Evolutionary conservation across 2,329 filamentous ascomycete species (phyloP), one percentile per base, ranked within the genome.

Genomic region (Verticillium longisporum): DNA sequence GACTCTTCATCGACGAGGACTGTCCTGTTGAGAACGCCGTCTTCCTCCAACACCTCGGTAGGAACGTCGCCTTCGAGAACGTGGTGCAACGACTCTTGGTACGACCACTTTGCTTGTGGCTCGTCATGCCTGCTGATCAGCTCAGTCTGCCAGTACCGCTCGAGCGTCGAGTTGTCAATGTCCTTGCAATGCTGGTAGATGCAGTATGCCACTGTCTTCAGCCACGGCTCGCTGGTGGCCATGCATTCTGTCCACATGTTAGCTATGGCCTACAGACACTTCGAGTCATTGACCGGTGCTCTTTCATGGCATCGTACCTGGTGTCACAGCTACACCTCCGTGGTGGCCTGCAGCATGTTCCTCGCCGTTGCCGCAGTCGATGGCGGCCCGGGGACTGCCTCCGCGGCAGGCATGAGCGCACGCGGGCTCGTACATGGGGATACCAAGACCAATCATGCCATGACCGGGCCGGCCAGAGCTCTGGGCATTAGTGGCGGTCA

Each of bases 341-440:
- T 58, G 56, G 32, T 58, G 56, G 10, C 56, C 56, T 34, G 56
- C 56, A 33, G 56, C 56, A 33, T 58, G 56, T n/a, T 58, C 38
- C 26, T 58, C 37, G 21, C 56, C 56, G 13, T 58, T 50, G 11
- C 56, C 56, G 14, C 56, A 58, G 31, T 58, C 56, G 18, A 58
- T 58, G 21, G 37, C 37, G 4, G 56, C 56, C 34, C 56, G 18
- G 15, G 56, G 56, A 33, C 56, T 58, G 3, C 56, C 56, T 9
- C 56, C 56, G 13, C 73, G 72, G 33, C 73, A 75, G 3, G 72
- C 72, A 38, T 73, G 75, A 1, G 72, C 69, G 61, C 74, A 76
- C 1, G 68, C 64, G 10, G 73, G 74, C 11, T 74, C 61, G 63
- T 72, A 75, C 66, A 76, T 70, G 38, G 56, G 56, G 26, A 58